Base-by-base conservation (phyloP, 768 basidiomycete genomes). In the Chlorophyllum brunneum region DNA sequence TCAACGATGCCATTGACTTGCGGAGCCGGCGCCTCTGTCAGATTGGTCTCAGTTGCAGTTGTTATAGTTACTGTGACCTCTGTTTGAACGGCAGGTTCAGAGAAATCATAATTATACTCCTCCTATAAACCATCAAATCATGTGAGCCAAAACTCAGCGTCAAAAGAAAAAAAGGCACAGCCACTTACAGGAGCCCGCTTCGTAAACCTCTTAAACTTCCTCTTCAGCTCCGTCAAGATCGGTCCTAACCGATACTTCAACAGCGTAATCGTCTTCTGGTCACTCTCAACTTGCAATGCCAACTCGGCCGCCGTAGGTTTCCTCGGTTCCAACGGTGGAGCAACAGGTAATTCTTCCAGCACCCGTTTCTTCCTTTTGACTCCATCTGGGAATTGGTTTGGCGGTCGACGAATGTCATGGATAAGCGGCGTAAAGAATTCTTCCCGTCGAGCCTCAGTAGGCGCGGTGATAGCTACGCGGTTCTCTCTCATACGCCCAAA, bases 221-320 rank as follows among this genome's bases (percentile, higher is more conserved):
- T 81, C 73, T 92, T 93, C 59, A 99, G 72, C 64, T 98, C 93
- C 2, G 80, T 80, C 46, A 98, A 70, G 44, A 98, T 86, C 1
- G 89, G 89, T 1, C 90, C 89, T n/a, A 98, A 78, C n/a, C 92
- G 81, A 62, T 86, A 90, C 67, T 92, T 90, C 59, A 99, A 72
- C 60, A 94, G 67, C 39, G 92, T 90, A 46, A 92, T 76, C 23
- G 85, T 74, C 56, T 79, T 77, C 58, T 83, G 78, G 61, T 99
- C 95, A 54, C 75, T 88, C 67, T 93, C 91, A 55, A 82, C 81
- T 63, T 95, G 92, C 41, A 83, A 56, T 0, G 87, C 86, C 34
- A 98, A 67, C 66, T 98, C 95, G 0, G 88, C 86, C 0, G 80
- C 83, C 2, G 85, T 86, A 0, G 87, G 93, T 58, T 86, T 77